Conservation (phyloP, 495 filamentous ascomycete species). For the Penicillium tannophilum region DNA sequence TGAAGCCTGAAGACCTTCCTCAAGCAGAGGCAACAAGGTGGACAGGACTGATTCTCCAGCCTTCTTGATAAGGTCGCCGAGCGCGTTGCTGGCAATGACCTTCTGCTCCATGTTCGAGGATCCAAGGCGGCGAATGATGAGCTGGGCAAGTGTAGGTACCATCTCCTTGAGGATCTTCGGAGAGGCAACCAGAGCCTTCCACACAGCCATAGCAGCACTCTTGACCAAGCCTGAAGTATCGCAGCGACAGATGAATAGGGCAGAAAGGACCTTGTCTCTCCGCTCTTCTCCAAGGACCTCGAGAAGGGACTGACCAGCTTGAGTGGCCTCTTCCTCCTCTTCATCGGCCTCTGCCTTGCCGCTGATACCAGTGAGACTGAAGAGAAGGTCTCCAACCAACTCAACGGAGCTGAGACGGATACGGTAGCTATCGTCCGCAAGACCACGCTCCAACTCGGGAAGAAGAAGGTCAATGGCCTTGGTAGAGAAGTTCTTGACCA, state of each 20-base stretch:
- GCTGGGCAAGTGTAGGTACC: slow-evolving; percentile 87
- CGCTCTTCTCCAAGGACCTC: slow-evolving; percentile 95
- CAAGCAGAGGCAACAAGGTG: slow-evolving; percentile 84
- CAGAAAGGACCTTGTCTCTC: slow-evolving; percentile 91
- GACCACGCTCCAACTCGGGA: slow-evolving; percentile 90
- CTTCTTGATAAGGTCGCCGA: slow-evolving; percentile 95
- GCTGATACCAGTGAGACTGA: slow-evolving; percentile 95
- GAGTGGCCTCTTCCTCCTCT: slow-evolving; percentile 73
- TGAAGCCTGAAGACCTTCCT: slow-evolving; percentile 86
- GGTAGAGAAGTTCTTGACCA: slow-evolving; percentile 97
- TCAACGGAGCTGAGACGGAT: slow-evolving; percentile 98
- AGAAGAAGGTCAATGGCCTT: slow-evolving; percentile 91
- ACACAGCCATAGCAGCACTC: slow-evolving; percentile 85
- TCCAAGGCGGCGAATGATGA: slow-evolving; percentile 91
- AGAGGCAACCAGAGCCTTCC: slow-evolving; percentile 95
- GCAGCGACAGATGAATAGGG: slow-evolving; percentile 95
- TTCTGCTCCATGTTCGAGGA: slow-evolving; percentile 98
- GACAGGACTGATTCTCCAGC: slow-evolving; percentile 91
- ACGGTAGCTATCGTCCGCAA: slow-evolving; percentile 93
- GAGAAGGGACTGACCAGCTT: slow-evolving; percentile 86
- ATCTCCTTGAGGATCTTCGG: slow-evolving; percentile 93
- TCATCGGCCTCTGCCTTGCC: slow-evolving; percentile 80
- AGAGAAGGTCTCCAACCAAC: slow-evolving; percentile 92
- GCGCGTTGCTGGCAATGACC: slow-evolving; percentile 93
- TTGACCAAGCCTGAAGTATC: slow-evolving; percentile 94